phyloP scores from a whole-genome alignment of 805 yeast genomes.

The Komagataella phaffii region DNA sequence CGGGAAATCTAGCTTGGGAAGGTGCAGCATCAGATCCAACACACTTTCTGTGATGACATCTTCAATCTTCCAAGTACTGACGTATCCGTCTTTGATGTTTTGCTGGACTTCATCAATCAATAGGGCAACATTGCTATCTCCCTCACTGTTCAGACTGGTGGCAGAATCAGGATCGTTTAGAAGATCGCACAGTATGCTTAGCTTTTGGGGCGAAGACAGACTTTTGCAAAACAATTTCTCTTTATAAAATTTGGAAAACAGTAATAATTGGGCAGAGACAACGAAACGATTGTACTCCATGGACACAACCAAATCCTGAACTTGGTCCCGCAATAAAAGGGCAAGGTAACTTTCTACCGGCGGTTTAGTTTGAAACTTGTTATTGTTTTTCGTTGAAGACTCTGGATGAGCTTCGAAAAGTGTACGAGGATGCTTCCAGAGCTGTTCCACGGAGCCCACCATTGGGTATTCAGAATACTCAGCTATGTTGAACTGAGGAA shows the following conservation, averaged over 20 bases:
- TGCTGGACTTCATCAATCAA: slow-evolving; percentile 22
- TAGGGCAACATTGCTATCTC: slow-evolving; percentile 11
- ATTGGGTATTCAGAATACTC: slow-evolving; percentile 19
- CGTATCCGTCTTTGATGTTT: slow-evolving; percentile 22
- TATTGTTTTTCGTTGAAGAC: slow-evolving; percentile 18
- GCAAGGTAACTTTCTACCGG: slow-evolving; percentile 35
- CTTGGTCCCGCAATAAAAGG: slow-evolving; percentile 59
- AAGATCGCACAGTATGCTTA: slow-evolving; percentile 24
- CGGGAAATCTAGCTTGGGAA: slow-evolving; percentile 49
- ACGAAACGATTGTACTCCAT: slow-evolving; percentile 84
- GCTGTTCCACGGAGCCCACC: slow-evolving; percentile 40
- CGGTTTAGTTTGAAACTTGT: slow-evolving; percentile 58
- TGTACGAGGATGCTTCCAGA: slow-evolving; percentile 56
- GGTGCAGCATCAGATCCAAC: slow-evolving; percentile 59
- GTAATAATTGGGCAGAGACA: slow-evolving; percentile 71
- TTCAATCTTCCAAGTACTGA: slow-evolving; percentile 81
- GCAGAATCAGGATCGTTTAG: slow-evolving; percentile 25
- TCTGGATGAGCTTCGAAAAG: slow-evolving; percentile 48
- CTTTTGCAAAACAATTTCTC: slow-evolving; percentile 53
- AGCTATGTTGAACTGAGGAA: slow-evolving; percentile 18
- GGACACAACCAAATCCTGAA: slow-evolving; percentile 61
- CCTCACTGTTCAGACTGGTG: slow-evolving; percentile 9
- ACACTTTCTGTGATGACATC: slow-evolving; percentile 79
- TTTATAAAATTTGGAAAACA: slow-evolving; percentile 60
- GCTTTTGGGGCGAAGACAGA: slow-evolving; percentile 66